Evolutionary conservation across 176 grass and related monocot species (phyloP).

Genomic region (Pontederia paniculata): DNA sequence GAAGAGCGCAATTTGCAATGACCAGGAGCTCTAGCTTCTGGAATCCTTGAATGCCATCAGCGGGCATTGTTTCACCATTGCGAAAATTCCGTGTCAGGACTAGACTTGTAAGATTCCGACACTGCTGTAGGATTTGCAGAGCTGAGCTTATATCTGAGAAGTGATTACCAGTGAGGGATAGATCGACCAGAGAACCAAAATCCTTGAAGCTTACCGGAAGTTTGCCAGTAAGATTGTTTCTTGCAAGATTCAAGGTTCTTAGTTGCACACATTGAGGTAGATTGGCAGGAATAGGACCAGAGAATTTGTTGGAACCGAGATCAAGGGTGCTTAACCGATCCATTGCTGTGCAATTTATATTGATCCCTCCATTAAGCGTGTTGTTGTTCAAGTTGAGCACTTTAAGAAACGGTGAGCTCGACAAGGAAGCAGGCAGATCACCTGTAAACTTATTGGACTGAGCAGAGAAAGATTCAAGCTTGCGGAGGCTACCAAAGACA

Average conservation of each 20-base stretch:
- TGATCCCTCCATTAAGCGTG: conserved; percentile 39
- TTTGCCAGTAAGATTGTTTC: conserved; percentile 52
- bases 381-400: conserved; percentile 69
- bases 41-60: conserved; percentile 58
- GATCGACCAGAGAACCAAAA: conserved; percentile 40
- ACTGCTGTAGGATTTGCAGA: conserved; percentile 61
- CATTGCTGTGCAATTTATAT: conserved; percentile 35
- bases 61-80: conserved; percentile 45
- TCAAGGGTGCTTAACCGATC: conserved; percentile 47
- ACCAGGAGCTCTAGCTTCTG: conserved; percentile 63
- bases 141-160: conserved; percentile 49
- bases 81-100: conserved; percentile 88
- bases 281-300: conserved; percentile 40
- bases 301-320: conserved; percentile 53
- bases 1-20: conserved; percentile 70
- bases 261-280: conserved; percentile 32
- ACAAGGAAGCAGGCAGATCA: conserved; percentile 47
- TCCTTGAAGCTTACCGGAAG: conserved; percentile 56
- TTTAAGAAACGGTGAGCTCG: conserved; percentile 33
- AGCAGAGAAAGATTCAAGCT: conserved; percentile 39
- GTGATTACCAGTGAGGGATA: conserved; percentile 67
- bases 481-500: conserved; percentile 44
- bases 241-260: conserved; percentile 69
- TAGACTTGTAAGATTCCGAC: conserved; percentile 49
- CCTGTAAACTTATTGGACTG: conserved; percentile 42